These are phyloP conservation scores for Emericellopsis atlantica DNA, from an alignment of 2,329 filamentous ascomycete species.

Conservation along the genomic window DNA sequence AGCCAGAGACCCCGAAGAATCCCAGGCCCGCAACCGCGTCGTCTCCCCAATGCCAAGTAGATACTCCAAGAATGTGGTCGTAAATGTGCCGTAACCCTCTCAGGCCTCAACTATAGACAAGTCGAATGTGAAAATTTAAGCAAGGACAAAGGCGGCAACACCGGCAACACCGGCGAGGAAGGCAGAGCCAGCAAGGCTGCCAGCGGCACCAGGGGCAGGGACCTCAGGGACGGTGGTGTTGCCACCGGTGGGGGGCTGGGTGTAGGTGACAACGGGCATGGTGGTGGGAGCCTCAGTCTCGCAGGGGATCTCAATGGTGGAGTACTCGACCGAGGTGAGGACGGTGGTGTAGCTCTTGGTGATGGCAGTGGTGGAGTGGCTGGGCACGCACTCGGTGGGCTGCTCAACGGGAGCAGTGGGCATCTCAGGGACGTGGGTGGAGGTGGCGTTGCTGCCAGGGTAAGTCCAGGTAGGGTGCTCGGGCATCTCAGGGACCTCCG, in stretches of 20 bases:
- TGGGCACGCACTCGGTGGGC: conserved; percentile 15
- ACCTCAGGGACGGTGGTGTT: conserved; percentile 19
- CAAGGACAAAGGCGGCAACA: conserved; percentile 39
- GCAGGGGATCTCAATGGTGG: conserved; percentile 28
- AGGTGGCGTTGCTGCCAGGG: conserved; percentile 4
- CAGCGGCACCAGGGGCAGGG: conserved; percentile 34
- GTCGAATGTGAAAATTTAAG: conserved; percentile 25
- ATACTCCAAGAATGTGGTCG: conserved; percentile 1
- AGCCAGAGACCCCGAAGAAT: too few species aligned
- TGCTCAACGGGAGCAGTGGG: conserved; percentile 7
- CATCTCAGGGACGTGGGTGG: conserved; percentile 5
- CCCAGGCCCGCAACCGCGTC: too few species aligned
- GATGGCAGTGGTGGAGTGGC: conserved; percentile 34
- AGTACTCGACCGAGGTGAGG: conserved; percentile 40
- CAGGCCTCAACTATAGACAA: conserved; percentile 3
- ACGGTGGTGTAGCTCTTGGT: conserved; percentile 44
- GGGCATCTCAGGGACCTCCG: conserved; percentile 6
- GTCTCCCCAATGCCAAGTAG: neutral
- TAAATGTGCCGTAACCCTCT: conserved; percentile 3
- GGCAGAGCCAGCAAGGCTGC: conserved; percentile 38
- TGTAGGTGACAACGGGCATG: conserved; percentile 5
- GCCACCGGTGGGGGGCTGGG: conserved; percentile 14
- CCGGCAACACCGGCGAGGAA: conserved; percentile 41
- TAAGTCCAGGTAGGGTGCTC: conserved; percentile 6
- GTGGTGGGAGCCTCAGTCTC: conserved; percentile 6